Percentiles rank a stretch among this genome's conserved stretches.
Evolutionary conservation across 2,329 filamentous ascomycete species (phyloP).

Genomic region (Harringtonia lauricola): DNA sequence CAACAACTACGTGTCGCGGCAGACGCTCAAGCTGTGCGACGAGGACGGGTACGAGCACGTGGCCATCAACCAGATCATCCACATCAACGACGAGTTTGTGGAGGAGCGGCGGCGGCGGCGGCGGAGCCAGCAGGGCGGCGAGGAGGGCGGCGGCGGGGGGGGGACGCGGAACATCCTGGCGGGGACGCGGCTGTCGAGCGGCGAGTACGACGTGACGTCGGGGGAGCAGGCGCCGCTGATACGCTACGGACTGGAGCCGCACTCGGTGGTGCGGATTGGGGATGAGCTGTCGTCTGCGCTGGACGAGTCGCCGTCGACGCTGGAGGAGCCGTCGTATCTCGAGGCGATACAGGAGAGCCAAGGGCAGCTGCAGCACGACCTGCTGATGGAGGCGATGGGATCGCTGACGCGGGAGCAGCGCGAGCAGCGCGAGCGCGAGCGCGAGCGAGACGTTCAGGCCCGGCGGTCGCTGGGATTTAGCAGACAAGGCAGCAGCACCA

Average conservation of each 20-base stretch:
- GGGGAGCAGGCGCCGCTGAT: slow-evolving; percentile 19
- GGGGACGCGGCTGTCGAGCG: not conserved
- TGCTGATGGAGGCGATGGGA: not conserved
- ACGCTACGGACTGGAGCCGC: slow-evolving; percentile 25
- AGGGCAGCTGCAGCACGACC: slow-evolving; percentile 18
- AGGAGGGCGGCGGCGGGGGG: slow-evolving; percentile 12
- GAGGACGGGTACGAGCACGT: slow-evolving; percentile 42
- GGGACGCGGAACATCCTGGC: not conserved
- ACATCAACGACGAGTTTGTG: slow-evolving; percentile 24
- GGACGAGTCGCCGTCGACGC: slow-evolving; percentile 38
- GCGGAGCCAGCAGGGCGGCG: slow-evolving; percentile 6
- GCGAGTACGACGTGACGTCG: slow-evolving; percentile 10
- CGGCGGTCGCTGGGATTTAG: too few relatives aligned
- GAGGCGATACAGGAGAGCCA: slow-evolving; percentile 45
- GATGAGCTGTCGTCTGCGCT: slow-evolving; percentile 46
- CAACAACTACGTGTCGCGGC: slow-evolving; percentile 53
- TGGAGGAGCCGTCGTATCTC: slow-evolving; percentile 44
- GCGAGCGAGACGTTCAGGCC: not conserved
- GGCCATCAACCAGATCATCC: slow-evolving; percentile 27
- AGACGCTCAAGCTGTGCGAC: slow-evolving; percentile 54
- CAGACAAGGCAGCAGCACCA: not conserved
- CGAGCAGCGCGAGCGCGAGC: not conserved
- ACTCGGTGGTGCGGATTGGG: slow-evolving; percentile 39
- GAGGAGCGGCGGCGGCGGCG: slow-evolving; percentile 29
- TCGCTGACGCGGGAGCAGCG: not conserved